Base-by-base conservation (phyloP, 192 early-diverging fungal genomes). In the Umbelopsis ramanniana region DNA sequence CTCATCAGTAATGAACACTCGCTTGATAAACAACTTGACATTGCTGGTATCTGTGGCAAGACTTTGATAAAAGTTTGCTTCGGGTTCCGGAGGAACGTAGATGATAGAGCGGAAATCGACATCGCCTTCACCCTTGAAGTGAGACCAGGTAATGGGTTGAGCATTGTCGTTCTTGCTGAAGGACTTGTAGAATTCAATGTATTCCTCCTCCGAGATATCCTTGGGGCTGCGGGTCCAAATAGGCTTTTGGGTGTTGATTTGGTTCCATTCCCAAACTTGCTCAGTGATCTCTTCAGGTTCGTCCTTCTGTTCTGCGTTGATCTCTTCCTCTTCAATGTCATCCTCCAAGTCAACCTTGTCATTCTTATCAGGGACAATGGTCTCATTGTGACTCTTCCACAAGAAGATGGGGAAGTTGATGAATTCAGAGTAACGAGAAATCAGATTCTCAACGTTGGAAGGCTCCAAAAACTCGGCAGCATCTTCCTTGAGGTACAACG, bases 401-500 rank as follows among this genome's bases (percentile, higher is more conserved):
- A 97, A 70, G 70, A 91, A 93, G 80, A 99, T 98, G n/a, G 96
- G 96, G 85, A 98, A 99, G 52, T 92, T 96, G 78, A 98, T 96
- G 83, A 97, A 98, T 82, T 98, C 93, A 71, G 92, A 95, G 86
- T 98, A 96, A 78, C 93, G 95, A 53, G 86, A 77, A 66, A 98
- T 89, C 6, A 98, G 83, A 12, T 78, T 78, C 46, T 89, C 76
- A 48, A 99, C 86, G 54, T 68, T 86, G 12, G 71, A 66, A 48
- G 92, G 83, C 8, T 95, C 87, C 35, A 99, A 83, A 76, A 90
- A 98, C 74, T 94, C 90, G 8, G 86, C 63, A 33, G 94, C 93
- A 75, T 95, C 93, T 23, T 92, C 90, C 88, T 97, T 98, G 72
- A 99, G 79, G 76, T 92, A 87, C 66, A 99, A 85, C 4, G 89